Percentiles rank a stretch among this genome's conserved stretches.
phyloP scores from a whole-genome alignment of 73 alveolate genomes.

The Effrenium voratum region DNA sequence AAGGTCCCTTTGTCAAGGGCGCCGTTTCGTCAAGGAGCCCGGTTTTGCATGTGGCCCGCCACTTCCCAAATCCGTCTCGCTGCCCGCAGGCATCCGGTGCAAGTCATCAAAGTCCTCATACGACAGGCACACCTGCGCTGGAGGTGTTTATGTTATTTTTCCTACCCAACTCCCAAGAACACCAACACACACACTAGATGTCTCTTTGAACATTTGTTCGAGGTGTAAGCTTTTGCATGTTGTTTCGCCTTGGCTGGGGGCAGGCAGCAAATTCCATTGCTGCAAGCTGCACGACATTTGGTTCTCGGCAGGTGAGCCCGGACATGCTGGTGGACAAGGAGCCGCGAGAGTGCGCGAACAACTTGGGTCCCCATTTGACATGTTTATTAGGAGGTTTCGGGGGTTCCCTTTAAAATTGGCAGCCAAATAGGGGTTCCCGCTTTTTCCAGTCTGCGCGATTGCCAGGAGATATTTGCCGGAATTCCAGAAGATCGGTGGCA shows the following conservation, averaged over 20 bases:
- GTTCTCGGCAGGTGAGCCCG: neutral
- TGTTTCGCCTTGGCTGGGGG: too few relatives aligned
- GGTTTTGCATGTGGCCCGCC: neutral
- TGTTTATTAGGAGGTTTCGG: neutral
- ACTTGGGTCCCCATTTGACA: too few relatives aligned
- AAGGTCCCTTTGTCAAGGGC: neutral
- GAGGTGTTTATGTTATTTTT: too few relatives aligned
- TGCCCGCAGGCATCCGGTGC: slow-evolving; percentile 68
- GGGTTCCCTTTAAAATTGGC: neutral
- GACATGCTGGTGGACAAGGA: slow-evolving; percentile 10
- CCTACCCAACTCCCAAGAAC: too few relatives aligned
- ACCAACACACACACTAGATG: too few relatives aligned
- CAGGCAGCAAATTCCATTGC: neutral
- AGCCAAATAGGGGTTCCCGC: neutral
- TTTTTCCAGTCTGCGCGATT: neutral
- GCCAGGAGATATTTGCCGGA: slow-evolving; percentile 52
- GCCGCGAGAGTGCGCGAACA: neutral
- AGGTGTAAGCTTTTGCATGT: too few relatives aligned
- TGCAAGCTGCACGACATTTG: too few relatives aligned
- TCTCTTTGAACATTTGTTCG: too few relatives aligned
- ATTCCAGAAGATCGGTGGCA: slow-evolving; percentile 77
- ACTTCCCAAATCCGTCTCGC: neutral
- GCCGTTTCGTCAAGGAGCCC: neutral
- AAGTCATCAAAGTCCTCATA: slow-evolving; percentile 60
- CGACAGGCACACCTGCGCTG: slow-evolving; percentile 19